Percentiles rank a stretch among this genome's conserved stretches.
These are phyloP conservation scores for Neurospora tetraspora DNA, from an alignment of 495 filamentous ascomycete species.

Conservation along the genomic window DNA sequence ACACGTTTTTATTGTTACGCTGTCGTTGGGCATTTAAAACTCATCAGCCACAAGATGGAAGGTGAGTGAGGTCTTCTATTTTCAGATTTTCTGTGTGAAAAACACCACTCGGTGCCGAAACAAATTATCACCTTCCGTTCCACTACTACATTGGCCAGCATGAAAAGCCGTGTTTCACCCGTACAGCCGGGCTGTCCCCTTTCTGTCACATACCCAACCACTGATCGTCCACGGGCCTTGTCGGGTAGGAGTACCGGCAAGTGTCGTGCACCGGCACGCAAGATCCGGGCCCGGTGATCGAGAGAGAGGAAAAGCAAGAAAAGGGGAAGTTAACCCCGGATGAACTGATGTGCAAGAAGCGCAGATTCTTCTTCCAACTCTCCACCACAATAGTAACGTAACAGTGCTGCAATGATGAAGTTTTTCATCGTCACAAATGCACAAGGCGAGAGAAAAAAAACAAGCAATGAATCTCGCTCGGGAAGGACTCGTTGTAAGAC, in stretches of 20 bases:
- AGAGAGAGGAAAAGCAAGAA: not conserved
- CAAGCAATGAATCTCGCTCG: not conserved
- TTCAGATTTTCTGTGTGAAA: not conserved
- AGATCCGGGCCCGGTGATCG: not conserved
- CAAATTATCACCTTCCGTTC: not conserved
- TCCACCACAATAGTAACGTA: not conserved
- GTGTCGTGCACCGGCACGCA: not conserved
- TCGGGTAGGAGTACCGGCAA: not conserved
- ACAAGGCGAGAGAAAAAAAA: not conserved
- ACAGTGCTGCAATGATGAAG: not conserved
- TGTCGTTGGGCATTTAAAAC: not conserved
- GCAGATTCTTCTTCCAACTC: not conserved
- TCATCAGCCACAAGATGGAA: not conserved
- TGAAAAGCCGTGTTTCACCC: not conserved
- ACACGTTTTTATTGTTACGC: not conserved
- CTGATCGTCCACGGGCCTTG: not conserved
- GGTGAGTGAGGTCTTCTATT: not conserved
- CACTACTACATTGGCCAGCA: not conserved
- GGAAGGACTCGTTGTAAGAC: not conserved
- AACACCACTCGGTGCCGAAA: not conserved
- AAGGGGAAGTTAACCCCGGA: not conserved
- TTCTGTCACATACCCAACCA: not conserved
- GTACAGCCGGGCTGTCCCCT: not conserved
- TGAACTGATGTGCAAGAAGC: not conserved
- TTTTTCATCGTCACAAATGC: not conserved